phyloP scores from a whole-genome alignment of 805 yeast species.

The Candida pini region DNA sequence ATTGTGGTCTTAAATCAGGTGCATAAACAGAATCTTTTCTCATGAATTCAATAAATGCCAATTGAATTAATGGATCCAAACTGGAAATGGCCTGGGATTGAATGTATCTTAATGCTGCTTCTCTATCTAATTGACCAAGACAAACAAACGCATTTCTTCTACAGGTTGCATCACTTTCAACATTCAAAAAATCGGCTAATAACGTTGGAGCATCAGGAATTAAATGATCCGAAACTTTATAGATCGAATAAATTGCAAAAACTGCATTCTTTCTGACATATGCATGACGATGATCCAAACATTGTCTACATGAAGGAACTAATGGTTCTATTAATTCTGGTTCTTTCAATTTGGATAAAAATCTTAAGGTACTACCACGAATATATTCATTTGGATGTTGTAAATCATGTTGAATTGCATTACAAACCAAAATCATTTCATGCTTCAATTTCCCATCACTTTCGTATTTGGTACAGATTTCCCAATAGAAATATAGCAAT shows the following conservation, averaged over 20 bases:
- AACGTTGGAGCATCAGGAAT: conserved; percentile 95
- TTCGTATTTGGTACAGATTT: conserved; percentile 89
- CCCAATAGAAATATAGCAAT: conserved; percentile 94
- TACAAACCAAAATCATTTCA: conserved; percentile 97
- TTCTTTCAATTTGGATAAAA: conserved; percentile 84
- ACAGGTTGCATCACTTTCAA: conserved; percentile 90
- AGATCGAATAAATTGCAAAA: conserved; percentile 80
- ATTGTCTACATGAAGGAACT: conserved; percentile 85
- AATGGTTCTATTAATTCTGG: conserved; percentile 92
- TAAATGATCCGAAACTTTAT: conserved; percentile 75
- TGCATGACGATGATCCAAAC: conserved; percentile 95
- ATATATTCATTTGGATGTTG: conserved; percentile 98
- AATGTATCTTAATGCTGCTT: conserved; percentile 74
- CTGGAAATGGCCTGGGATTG: conserved; percentile 63
- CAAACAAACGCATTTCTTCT: conserved; percentile 93
- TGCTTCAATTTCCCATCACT: conserved; percentile 88
- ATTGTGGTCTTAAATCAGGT: conserved; percentile 63
- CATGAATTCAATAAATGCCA: conserved; percentile 87
- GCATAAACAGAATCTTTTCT: conserved; percentile 68
- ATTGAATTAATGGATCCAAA: conserved; percentile 79
- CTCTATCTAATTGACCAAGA: conserved; percentile 75
- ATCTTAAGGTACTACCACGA: conserved; percentile 91
- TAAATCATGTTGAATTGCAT: conserved; percentile 93
- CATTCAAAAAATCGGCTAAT: conserved; percentile 61
- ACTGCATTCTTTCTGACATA: conserved; percentile 97